phyloP scores from a whole-genome alignment of 768 basidiomycete genomes.

The Pisolithus sp. region DNA sequence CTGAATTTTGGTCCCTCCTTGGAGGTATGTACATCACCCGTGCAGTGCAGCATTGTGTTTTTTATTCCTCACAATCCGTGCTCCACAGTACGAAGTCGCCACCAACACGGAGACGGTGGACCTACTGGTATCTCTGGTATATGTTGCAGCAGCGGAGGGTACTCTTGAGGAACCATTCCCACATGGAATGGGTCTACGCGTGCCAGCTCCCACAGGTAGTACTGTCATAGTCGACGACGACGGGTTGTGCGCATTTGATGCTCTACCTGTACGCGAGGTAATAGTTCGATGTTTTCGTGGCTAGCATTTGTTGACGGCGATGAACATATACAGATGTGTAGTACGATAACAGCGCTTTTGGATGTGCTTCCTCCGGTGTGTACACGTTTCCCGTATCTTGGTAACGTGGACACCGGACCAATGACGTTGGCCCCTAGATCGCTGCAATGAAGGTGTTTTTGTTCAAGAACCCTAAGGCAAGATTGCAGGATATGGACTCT shows the following conservation, averaged over 20 bases:
- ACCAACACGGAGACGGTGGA: slow-evolving; percentile 61
- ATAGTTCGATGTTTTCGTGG: neutral
- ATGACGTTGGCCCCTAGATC: slow-evolving; percentile 29
- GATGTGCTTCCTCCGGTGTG: slow-evolving; percentile 43
- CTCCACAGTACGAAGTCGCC: slow-evolving; percentile 57
- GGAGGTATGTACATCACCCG: slow-evolving; percentile 37
- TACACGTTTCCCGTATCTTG: neutral
- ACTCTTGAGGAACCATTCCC: slow-evolving; percentile 54
- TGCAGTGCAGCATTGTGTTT: neutral
- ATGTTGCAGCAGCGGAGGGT: slow-evolving; percentile 47
- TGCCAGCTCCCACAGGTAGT: slow-evolving; percentile 23
- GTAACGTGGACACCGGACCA: neutral
- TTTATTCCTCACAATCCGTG: neutral
- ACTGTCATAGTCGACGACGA: slow-evolving; percentile 15
- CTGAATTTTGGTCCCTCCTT: slow-evolving; percentile 61
- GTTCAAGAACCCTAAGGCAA: slow-evolving; percentile 46
- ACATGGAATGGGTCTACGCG: slow-evolving; percentile 53
- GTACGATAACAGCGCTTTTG: slow-evolving; percentile 37
- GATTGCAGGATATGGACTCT: slow-evolving; percentile 45
- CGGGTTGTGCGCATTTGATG: slow-evolving; percentile 49
- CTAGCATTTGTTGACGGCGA: neutral
- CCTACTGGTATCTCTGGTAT: slow-evolving; percentile 59
- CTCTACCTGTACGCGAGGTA: slow-evolving; percentile 33
- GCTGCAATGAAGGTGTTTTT: slow-evolving; percentile 55
- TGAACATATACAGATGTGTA: slow-evolving; percentile 37